Evolutionary conservation across 1,139 yeast genomes (phyloP).

Genomic region (Insectozyma bohioensis): DNA sequence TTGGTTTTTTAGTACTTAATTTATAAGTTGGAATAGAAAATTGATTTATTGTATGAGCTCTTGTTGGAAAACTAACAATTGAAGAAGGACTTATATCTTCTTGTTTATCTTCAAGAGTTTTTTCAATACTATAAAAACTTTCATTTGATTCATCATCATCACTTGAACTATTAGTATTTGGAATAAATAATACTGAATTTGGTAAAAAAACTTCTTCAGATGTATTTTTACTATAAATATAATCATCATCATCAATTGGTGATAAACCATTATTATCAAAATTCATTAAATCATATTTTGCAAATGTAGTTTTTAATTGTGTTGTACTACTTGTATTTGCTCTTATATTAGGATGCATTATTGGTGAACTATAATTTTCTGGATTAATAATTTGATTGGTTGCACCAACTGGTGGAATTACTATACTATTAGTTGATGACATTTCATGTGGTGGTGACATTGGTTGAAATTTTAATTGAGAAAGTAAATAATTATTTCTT

Average conservation of each 20-base stretch:
- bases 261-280: conserved; percentile 12
- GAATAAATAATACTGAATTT: conserved; percentile 6
- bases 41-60: conserved; percentile 2
- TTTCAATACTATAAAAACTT: conserved; percentile 12
- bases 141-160: conserved; percentile 12
- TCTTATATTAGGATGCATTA: conserved; percentile 15
- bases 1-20: conserved; percentile 8
- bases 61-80: conserved; percentile 4
- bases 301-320: conserved; percentile 7
- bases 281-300: conserved; percentile 15
- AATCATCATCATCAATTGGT: conserved; percentile 9
- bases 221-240: conserved; percentile 1
- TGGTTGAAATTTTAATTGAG: conserved; percentile 8
- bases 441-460: conserved; percentile 10
- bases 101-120: conserved; percentile 7
- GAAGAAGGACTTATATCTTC: conserved; percentile 1
- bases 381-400: conserved; percentile 9
- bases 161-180: conserved; percentile 5
- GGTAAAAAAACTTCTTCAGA: conserved; percentile 6
- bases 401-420: conserved; percentile 15
- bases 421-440: conserved; percentile 13
- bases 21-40: conserved; percentile 12
- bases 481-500: not conserved
- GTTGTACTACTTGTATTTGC: not conserved
- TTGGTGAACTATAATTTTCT: conserved; percentile 10